These are phyloP conservation scores for Camptophora hylomeconis DNA, from an alignment of 2,329 filamentous ascomycete species.

Conservation along the genomic window DNA sequence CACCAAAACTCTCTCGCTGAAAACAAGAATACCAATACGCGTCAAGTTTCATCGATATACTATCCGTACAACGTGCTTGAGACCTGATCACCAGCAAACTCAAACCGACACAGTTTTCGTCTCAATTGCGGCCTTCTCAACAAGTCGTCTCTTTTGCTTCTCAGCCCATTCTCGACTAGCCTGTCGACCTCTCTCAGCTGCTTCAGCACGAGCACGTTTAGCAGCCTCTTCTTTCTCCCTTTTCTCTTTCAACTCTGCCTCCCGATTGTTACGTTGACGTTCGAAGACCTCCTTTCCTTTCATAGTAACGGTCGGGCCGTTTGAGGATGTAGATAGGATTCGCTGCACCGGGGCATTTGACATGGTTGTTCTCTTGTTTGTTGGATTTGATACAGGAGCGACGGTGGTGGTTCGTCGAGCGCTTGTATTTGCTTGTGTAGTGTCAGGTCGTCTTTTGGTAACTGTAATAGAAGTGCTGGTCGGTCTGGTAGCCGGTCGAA, in stretches of 20 bases:
- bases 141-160: slow-evolving; percentile 20
- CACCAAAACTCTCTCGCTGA: no score
- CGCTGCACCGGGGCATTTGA: slow-evolving; percentile 8
- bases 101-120: no score
- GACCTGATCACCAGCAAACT: no score
- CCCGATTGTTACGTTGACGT: slow-evolving; percentile 15
- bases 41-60: no score
- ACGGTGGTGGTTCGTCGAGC: slow-evolving; percentile 10
- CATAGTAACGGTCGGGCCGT: slow-evolving; percentile 13
- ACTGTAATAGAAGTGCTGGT: neutral
- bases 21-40: no score
- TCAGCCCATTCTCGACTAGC: slow-evolving; percentile 25
- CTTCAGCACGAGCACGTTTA: slow-evolving; percentile 22
- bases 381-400: neutral
- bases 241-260: slow-evolving; percentile 18
- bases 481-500: slow-evolving; percentile 1
- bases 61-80: no score
- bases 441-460: slow-evolving; percentile 7
- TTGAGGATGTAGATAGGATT: no score
- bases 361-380: slow-evolving; percentile 1
- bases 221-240: slow-evolving; percentile 22
- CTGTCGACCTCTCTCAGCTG: slow-evolving; percentile 22
- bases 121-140: slow-evolving; percentile 7
- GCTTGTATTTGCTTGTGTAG: slow-evolving; percentile 9
- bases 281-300: slow-evolving; percentile 20